phyloP scores from a whole-genome alignment of 352 stramenopile species.

The Globisporangium nagaii region DNA sequence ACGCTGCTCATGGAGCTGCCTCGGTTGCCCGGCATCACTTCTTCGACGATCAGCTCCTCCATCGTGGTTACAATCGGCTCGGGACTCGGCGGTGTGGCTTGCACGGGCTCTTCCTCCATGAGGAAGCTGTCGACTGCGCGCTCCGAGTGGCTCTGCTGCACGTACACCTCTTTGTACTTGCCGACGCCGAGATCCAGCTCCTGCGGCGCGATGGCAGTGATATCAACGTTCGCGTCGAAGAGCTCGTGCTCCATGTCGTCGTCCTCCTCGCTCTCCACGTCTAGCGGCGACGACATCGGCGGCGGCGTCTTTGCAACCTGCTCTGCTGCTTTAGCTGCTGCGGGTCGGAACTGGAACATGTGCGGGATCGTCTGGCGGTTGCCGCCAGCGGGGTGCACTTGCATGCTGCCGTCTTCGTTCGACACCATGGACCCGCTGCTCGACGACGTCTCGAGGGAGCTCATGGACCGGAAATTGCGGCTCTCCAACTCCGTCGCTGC shows the following conservation, averaged over 20 bases:
- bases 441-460: constrained; percentile 17
- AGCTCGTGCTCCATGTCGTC: constrained; percentile 23
- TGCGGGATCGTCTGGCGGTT: constrained; percentile 29
- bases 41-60: constrained; percentile 45
- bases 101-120: constrained; percentile 20
- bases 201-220: constrained; percentile 13
- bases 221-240: constrained; percentile 14
- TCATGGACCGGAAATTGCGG: constrained; percentile 19
- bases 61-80: constrained; percentile 12
- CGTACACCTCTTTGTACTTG: constrained; percentile 43
- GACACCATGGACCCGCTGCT: constrained; percentile 14
- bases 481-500: constrained; percentile 11
- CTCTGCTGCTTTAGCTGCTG: constrained; percentile 19
- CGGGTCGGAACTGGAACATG: constrained; percentile 60
- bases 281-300: constrained; percentile 6
- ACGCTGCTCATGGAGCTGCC: constrained; percentile 15
- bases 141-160: constrained; percentile 23
- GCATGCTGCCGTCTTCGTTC: constrained; percentile 19
- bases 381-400: constrained; percentile 26
- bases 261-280: constrained; percentile 16
- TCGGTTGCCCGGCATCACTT: constrained; percentile 33
- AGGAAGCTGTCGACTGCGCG: constrained; percentile 49
- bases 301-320: constrained; percentile 2
- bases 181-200: constrained; percentile 47
- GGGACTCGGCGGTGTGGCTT: background rate